A percentile compares a stretch with the other conserved stretches of the same genome.
Evolutionary conservation across 371 early-diverging fungal genomes (phyloP).

Genomic region (Mucor indicus): DNA sequence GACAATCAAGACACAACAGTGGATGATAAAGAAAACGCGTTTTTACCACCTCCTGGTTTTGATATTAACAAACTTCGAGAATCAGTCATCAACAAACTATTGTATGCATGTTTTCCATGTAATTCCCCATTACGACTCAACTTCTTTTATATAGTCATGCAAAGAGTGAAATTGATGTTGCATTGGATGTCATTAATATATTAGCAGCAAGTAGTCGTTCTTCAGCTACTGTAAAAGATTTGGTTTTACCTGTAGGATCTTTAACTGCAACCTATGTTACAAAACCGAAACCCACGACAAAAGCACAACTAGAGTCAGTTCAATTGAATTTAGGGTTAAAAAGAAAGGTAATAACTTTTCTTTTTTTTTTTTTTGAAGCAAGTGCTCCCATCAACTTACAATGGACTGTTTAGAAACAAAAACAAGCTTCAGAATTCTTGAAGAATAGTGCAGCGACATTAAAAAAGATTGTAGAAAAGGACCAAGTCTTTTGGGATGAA

Average conservation of each 20-base stretch:
- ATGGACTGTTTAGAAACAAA: constrained; percentile 60
- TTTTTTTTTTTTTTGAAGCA: too few species aligned
- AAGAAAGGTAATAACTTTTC: constrained; percentile 43
- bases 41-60: constrained; percentile 26
- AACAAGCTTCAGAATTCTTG: constrained; percentile 58
- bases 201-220: constrained; percentile 51
- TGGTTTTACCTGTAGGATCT: constrained; percentile 50
- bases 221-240: constrained; percentile 24
- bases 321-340: constrained; percentile 70
- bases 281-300: constrained; percentile 40
- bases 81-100: constrained; percentile 41
- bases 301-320: constrained; percentile 52
- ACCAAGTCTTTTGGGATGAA: constrained; percentile 67
- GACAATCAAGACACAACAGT: background rate
- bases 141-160: constrained; percentile 45
- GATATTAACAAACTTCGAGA: constrained; percentile 40
- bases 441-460: constrained; percentile 52
- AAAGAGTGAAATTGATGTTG: constrained; percentile 72
- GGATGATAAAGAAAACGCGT: constrained; percentile 5
- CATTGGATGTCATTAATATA: constrained; percentile 72
- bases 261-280: constrained; percentile 57
- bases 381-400: too few species aligned
- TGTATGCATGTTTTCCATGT: constrained; percentile 20
- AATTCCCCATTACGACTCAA: background rate
- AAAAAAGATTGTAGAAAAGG: constrained; percentile 47